Evolutionary conservation across 2,329 filamentous ascomycete genomes (phyloP), one percentile per base, ranked within the genome.

Genomic region (Gnomoniopsis sp.): DNA sequence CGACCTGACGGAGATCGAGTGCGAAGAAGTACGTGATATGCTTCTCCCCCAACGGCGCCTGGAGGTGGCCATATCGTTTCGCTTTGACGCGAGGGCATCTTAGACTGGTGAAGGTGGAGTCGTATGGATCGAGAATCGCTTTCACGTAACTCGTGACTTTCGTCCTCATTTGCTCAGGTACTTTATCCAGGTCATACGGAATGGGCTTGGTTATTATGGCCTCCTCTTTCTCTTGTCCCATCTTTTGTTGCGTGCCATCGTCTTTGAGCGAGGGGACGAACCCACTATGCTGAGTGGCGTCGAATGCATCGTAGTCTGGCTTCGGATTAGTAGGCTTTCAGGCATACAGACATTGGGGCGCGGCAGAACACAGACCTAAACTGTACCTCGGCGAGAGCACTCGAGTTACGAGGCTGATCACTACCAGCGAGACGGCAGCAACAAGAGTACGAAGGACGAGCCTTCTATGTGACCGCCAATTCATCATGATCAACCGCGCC

Each of bases 1-100:
- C 65, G 53, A 72, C 72, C 55, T 82, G 66, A 23, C 75, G 71
- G 17, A 84, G 63, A 62, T 84, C 73, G 44, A 84, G 70, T 0
- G 80, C 79, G 61, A 84, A 81, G 66, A 78, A 81, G 66, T 22
- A 48, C 48, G 17, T 36, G 10, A n/a, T 22, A 10, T 14, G 22
- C 3, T 17, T 2, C 26, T 49, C 48, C 23, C 17, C 48, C 4
- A 19, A 15, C 14, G 22, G 48, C 21, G n/a, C 48, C n/a, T 23
- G 15, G 48, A 49, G 48, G 8, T 49, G 33, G 10, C 33, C 26
- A 17, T 49, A 49, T 17, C 48, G 48, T 12, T 49, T 33, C n/a
- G 48, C n/a, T 21, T 49, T 49, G 48, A 49, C 23, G 12, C 8
- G 26, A 3, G 48, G 48, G 22, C 48, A 49, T 49, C 23, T 11